Base-by-base conservation (phyloP, 2,329 filamentous ascomycete genomes). In the Ophiosphaerella korrae region DNA sequence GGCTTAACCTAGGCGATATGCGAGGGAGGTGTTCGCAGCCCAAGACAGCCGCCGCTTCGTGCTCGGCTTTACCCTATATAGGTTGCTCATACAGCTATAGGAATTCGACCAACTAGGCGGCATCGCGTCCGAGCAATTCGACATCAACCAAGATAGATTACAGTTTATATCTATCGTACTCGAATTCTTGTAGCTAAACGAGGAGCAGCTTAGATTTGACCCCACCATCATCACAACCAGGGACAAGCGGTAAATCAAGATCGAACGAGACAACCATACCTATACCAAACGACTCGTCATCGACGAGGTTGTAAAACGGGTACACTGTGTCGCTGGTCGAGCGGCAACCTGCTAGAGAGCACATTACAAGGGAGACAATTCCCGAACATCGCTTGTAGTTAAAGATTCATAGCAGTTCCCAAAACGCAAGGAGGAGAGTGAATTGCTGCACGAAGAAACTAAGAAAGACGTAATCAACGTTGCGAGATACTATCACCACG, bases 21-120 rank as follows among this genome's bases (percentile, higher is more conserved):
- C 68, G 0, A 74, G 73, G 48, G 75, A 81, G 57, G 74, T 80
- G 3, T 64, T 81, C n/a, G 62, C 71, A 38, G 55, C 57, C 37
- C 44, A 63, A 42, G 50, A 57, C 38, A 63, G 53, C 23, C 60
- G 58, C 40, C 56, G 61, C 38, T 82, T 80, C 54, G 73, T 78
- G 45, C 60, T 80, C 9, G 77, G 75, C 48, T 82, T 82, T 68
- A 81, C 78, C 3, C 51, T 82, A 11, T 82, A 71, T 48, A 69
- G 76, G 54, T 72, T 72, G 66, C 26, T 2, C 26, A 29, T 29
- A 5, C 26, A 5, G 26, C 5, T 29, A 5, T 29, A 5, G 26
- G 5, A 64, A 49, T 81, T 80, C 65, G 74, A 82, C 58, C 65
- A 74, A 18, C 53, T 79, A 1, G 77, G 79, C 11, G 77, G 73